Evolutionary conservation across 306 rosid species (phyloP).

Genomic region (Cyamopsis tetragonoloba): DNA sequence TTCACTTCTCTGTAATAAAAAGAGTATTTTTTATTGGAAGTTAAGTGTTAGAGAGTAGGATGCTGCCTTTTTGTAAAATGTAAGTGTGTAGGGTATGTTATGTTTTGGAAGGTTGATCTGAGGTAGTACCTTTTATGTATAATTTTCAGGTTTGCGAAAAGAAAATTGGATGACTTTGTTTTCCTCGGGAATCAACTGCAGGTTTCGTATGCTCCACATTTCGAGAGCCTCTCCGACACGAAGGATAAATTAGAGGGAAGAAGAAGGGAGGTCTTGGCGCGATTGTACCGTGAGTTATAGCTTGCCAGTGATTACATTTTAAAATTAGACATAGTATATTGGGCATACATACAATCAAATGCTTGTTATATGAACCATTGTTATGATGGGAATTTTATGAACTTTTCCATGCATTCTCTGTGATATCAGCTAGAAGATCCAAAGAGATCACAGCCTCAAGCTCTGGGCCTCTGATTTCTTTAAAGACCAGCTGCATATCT

Average conservation of each 20-base stretch:
- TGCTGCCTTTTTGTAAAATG: neutral
- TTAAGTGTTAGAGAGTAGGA: neutral
- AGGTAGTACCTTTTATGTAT: neutral
- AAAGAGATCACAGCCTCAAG: constrained; percentile 40
- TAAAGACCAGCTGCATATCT: constrained; percentile 24
- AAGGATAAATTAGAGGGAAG: constrained; percentile 80
- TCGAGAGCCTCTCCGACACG: constrained; percentile 64
- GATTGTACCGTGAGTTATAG: constrained; percentile 52
- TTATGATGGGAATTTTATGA: neutral
- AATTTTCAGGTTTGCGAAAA: constrained; percentile 75
- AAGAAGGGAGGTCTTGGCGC: constrained; percentile 68
- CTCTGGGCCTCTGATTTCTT: constrained; percentile 22
- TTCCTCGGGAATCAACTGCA: constrained; percentile 76
- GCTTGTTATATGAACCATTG: constrained; percentile 8
- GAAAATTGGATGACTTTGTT: constrained; percentile 74
- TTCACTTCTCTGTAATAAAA: neutral
- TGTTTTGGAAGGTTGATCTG: constrained; percentile 23
- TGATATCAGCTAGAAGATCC: constrained; percentile 58
- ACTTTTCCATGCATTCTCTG: neutral
- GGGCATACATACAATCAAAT: neutral
- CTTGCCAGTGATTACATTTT: neutral
- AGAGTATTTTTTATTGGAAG: neutral
- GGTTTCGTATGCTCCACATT: constrained; percentile 77
- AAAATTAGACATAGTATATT: neutral
- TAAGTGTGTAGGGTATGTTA: neutral